Base-by-base conservation (phyloP, 163 green algal genomes). In the Scenedesmus sp. region DNA sequence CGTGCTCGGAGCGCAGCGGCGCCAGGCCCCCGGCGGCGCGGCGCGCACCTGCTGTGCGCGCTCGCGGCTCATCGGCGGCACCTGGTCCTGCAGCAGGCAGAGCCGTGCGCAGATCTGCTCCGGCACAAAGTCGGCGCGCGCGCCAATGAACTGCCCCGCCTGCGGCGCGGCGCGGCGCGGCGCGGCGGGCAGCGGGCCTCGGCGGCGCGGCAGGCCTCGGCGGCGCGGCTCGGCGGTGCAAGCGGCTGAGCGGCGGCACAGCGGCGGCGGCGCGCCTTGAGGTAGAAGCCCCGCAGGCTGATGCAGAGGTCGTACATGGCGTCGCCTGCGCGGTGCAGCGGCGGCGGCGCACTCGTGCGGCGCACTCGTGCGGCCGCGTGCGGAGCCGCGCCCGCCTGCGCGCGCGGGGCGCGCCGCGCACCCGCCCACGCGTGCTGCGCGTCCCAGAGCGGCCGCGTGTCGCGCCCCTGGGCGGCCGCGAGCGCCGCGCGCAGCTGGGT, bases 91-190 rank as follows among this genome's bases (percentile, higher is more conserved):
- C 57, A 97, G 87, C 54, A 90, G 80, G 22, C 87, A 89, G 31
- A 98, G 87, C 56, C 93, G 82, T 34, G 70, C 33, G 87, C 94
- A 98, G 22, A 98, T 91, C 31, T 90, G 87, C 64, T 94, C 78
- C 0, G 94, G 94, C 29, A 98, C 89, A 87, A 98, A 98, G 60
- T 98, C 94, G 17, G 83, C 74, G 0, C 94, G 84, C 0, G 93
- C 91, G 2, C 92, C 94, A 57, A 98, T 90, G 81, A 98, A 98
- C 69, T 98, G 93, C 1, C 93, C 93, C 11, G 87, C 85, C 91
- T 96, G 83, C 60, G 56, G n/a, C n/a, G n/a, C n/a, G n/a, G n/a
- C n/a, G n/a, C n/a, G n/a, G n/a, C n/a, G n/a, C n/a, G n/a, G n/a
- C n/a, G n/a, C n/a, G n/a, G n/a, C n/a, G n/a, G n/a, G n/a, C n/a